A percentile compares a stretch with the other conserved stretches of the same genome.
These are phyloP conservation scores for Cocos nucifera DNA, from an alignment of 176 grass and related monocot genomes.

Conservation along the genomic window DNA sequence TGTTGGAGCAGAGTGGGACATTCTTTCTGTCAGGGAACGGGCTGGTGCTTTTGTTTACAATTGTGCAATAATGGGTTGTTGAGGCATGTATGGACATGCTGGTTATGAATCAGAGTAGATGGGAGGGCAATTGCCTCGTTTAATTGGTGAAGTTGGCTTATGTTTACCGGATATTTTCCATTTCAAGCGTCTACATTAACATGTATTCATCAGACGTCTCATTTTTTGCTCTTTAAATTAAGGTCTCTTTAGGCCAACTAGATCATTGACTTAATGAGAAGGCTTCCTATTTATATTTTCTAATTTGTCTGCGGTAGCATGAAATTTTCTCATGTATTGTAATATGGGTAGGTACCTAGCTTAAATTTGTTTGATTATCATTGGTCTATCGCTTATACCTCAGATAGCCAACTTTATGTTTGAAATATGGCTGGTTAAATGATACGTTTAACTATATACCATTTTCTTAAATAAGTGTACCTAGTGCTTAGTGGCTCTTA, in stretches of 20 bases:
- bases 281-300: not conserved
- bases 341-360: no score
- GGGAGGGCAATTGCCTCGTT: slow-evolving; percentile 1
- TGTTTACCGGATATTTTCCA: slow-evolving; percentile 15
- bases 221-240: slow-evolving; percentile 14
- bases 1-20: slow-evolving; percentile 57
- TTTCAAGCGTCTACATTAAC: slow-evolving; percentile 1
- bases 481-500: no score
- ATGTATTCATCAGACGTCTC: not conserved
- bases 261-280: slow-evolving; percentile 8
- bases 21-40: slow-evolving; percentile 56
- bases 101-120: slow-evolving; percentile 1
- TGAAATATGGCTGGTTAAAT: no score
- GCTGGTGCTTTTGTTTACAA: slow-evolving; percentile 81
- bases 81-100: slow-evolving; percentile 7
- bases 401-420: no score
- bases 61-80: slow-evolving; percentile 97
- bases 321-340: no score
- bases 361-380: no score
- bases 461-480: no score
- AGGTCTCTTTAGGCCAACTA: slow-evolving; percentile 3
- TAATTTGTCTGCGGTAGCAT: no score
- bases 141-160: slow-evolving; percentile 5
- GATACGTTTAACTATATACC: no score
- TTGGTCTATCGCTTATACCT: no score